These are phyloP conservation scores for Phytophthora fragariae DNA, from an alignment of 352 stramenopile species.

Conservation along the genomic window DNA sequence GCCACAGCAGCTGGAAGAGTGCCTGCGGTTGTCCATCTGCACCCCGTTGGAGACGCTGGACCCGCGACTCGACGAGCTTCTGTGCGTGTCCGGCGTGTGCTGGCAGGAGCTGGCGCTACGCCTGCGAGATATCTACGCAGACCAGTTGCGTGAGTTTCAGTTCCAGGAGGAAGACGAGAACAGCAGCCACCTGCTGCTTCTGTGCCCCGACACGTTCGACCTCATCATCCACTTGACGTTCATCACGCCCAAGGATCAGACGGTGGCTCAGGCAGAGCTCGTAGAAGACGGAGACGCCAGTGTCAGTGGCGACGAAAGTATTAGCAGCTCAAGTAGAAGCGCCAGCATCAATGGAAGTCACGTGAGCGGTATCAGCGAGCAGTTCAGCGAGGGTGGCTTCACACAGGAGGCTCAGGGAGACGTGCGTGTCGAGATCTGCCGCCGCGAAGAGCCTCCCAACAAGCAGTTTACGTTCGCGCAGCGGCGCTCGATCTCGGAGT, in stretches of 20 bases:
- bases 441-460: conserved; percentile 80
- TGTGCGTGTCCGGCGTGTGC: conserved; percentile 70
- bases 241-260: conserved; percentile 46
- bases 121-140: conserved; percentile 79
- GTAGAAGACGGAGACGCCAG: conserved; percentile 14
- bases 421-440: conserved; percentile 84
- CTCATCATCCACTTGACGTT: conserved; percentile 90
- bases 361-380: conserved; percentile 23
- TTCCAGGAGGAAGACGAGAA: conserved; percentile 78
- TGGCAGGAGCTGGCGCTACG: conserved; percentile 84
- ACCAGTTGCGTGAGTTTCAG: conserved; percentile 87
- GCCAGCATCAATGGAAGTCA: conserved; percentile 31
- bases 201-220: conserved; percentile 86
- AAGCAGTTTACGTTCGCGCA: conserved; percentile 84
- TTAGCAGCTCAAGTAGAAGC: conserved; percentile 27
- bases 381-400: conserved; percentile 43
- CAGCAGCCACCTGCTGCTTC: conserved; percentile 78
- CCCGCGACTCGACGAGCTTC: conserved; percentile 69
- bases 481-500: conserved; percentile 83
- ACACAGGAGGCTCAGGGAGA: conserved; percentile 32
- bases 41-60: conserved; percentile 84
- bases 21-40: conserved; percentile 80
- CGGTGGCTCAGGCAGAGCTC: conserved; percentile 1
- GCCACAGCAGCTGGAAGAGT: conserved; percentile 86
- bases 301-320: conserved; percentile 31